Evolutionary conservation across 1,139 yeast genomes (phyloP), one percentile per base, ranked within the genome.

Genomic region (Geotrichum carabidarum): DNA sequence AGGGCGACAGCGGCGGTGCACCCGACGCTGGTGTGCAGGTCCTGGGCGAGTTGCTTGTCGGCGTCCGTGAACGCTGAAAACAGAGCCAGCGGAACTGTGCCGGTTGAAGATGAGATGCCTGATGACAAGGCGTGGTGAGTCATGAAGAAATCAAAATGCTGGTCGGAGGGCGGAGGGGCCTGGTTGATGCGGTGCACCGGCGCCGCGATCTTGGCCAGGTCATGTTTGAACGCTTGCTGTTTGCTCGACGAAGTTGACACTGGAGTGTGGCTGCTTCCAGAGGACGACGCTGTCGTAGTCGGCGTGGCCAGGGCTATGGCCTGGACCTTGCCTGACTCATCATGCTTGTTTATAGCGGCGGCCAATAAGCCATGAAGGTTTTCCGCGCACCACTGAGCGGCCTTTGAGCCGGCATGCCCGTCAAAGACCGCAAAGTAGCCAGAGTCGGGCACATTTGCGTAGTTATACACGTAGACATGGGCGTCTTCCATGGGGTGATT

Each of bases 1-100:
- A 93, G 82, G 1, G 97, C 96, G 27, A 91, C 97, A 0, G 95
- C 97, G 0, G 97, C 99, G 0, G 99, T 94, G 62, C 95, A 84
- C 0, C 99, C 99, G 57, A 94, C 54, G 81, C 81, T 17, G 85
- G 93, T 58, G 72, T 77, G 52, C 48, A 76, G 63, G 49, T 70
- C 68, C 54, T 79, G 74, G 49, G 78, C 80, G 53, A 93, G 83
- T 62, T 80, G 74, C 43, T 76, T 74, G 68, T 91, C 99, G 4
- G 95, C 94, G 56, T 81, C 80, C 30, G 79, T 72, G 69, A 93
- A 94, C 12, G 78, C 65, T n/a, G 64, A 59, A 53, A 68, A 68
- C 42, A 75, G 60, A 2, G 74, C 69, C 54, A 66, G 67, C 8
- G 70, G 63, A 8, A 68, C 59, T 8, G 70, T 50, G 27, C 54